Base-by-base conservation (phyloP, 129 eudicot species). In the Dittrichia graveolens region DNA sequence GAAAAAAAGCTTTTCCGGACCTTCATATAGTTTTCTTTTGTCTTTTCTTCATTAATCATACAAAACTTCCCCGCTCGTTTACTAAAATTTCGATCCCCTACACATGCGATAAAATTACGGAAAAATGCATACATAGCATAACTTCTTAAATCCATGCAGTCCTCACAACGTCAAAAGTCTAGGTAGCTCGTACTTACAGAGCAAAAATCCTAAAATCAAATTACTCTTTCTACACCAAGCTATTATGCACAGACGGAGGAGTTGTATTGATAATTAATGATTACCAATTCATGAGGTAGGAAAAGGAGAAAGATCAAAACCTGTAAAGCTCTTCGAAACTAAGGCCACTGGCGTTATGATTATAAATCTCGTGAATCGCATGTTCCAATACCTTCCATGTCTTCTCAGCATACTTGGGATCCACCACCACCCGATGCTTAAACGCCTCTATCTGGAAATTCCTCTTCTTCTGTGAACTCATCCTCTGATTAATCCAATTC, bases 351-450 rank as follows among this genome's bases (percentile, higher is more conserved):
- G 90, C 84, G 72, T 85, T 85, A 68, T 82, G 87, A 79, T 85
- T 82, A 60, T 85, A 85, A 43, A 85, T 85, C 83, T 85, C 90
- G 54, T 82, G 90, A 74, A 85, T 85, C 64, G 90, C 87, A 65
- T 85, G 90, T 52, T 85, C 90, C 73, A 85, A 52, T 47, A 82
- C 74, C 81, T 82, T 85, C 90, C 90, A 85, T 16, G 84, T 85
- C 76, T 79, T 82, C 47, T 85, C 90, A 37, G 87, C 90, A 58
- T 82, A 85, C 71, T 82, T 82, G 6, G 90, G 90, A 76, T 85
- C 90, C 75, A 85, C 87, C 69, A 85, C 89, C 46, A 85, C 87
- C 15, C 81, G 75, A 65, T 82, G 87, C 67, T 82, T 82, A 63
- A 85, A 85, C 57, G 89, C 86, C 74, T 85, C 90, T 41, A 85